phyloP scores from a whole-genome alignment of 2,329 filamentous ascomycete genomes.

The Arthrobotrys musiformis region DNA sequence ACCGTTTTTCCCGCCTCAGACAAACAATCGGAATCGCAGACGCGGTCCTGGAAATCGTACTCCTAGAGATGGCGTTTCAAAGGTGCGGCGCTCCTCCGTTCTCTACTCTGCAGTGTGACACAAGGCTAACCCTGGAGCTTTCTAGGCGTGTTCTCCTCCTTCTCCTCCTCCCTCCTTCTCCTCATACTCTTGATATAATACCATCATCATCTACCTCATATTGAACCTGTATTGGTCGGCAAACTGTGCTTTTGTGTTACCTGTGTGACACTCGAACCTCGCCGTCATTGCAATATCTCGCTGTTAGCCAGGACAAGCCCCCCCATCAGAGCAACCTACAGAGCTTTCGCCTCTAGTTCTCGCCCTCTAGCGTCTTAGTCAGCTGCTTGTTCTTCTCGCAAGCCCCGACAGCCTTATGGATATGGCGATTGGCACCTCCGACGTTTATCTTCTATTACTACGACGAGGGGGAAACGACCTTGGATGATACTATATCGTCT shows the following conservation, averaged over 20 bases:
- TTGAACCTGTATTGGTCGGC: conserved; percentile 53
- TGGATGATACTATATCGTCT: conserved; percentile 6
- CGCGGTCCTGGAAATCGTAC: conserved; percentile 55
- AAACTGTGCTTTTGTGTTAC: conserved; percentile 43
- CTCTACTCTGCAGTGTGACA: not conserved
- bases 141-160: conserved; percentile 55
- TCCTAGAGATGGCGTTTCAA: conserved; percentile 56
- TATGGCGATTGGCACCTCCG: conserved; percentile 28
- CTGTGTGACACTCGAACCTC: conserved; percentile 34
- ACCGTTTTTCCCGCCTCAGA: conserved; percentile 18
- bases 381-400: conserved; percentile 32
- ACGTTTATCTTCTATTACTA: not conserved
- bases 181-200: conserved; percentile 41
- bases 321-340: conserved; percentile 21
- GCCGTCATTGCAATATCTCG: not conserved
- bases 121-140: conserved; percentile 26
- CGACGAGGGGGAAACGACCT: conserved; percentile 14
- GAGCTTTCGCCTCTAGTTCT: conserved; percentile 7
- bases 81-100: conserved; percentile 15
- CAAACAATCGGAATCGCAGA: conserved; percentile 52
- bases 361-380: conserved; percentile 48
- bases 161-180: conserved; percentile 47
- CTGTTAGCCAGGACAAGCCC: conserved; percentile 27
- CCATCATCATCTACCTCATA: conserved; percentile 35
- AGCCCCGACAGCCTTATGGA: conserved; percentile 39